Conservation (phyloP, 495 filamentous ascomycete genomes). For the Lophium mytilinum region DNA sequence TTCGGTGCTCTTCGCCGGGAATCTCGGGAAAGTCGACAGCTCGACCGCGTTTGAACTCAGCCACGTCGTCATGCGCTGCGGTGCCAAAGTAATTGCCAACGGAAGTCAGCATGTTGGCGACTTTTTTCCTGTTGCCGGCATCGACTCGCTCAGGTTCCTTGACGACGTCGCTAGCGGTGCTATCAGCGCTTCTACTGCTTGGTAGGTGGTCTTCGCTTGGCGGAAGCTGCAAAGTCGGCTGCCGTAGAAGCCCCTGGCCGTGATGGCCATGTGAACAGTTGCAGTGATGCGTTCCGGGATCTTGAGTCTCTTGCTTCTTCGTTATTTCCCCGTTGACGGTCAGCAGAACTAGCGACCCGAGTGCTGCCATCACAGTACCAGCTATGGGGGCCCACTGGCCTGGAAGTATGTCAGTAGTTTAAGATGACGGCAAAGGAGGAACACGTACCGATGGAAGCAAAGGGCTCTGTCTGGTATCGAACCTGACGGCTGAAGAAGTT, state of each 20-base stretch:
- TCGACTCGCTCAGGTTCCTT: neutral
- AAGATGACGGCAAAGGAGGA: neutral
- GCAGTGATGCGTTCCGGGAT: too few species aligned
- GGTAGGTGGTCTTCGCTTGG: neutral
- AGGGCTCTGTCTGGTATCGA: slow-evolving; percentile 47
- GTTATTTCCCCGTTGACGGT: slow-evolving; percentile 28
- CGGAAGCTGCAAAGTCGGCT: too few species aligned
- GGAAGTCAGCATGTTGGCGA: slow-evolving; percentile 1
- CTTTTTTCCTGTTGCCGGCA: neutral
- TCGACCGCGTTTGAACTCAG: slow-evolving; percentile 38
- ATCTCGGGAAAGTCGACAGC: slow-evolving; percentile 43
- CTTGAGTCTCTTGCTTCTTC: neutral
- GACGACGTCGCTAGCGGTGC: neutral
- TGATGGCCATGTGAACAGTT: too few species aligned
- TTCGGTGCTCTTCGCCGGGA: slow-evolving; percentile 43
- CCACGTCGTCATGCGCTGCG: slow-evolving; percentile 37
- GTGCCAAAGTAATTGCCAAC: slow-evolving; percentile 35
- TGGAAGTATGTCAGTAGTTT: slow-evolving; percentile 19
- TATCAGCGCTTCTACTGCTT: neutral
- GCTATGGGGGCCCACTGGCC: slow-evolving; percentile 51
- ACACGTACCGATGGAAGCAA: slow-evolving; percentile 44
- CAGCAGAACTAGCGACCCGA: slow-evolving; percentile 46
- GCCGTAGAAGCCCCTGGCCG: too few species aligned
- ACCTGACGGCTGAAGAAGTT: slow-evolving; percentile 50
- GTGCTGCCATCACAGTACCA: slow-evolving; percentile 44